These are phyloP conservation scores for Curvularia sp. DNA, from an alignment of 2,329 filamentous ascomycete species.

Conservation along the genomic window DNA sequence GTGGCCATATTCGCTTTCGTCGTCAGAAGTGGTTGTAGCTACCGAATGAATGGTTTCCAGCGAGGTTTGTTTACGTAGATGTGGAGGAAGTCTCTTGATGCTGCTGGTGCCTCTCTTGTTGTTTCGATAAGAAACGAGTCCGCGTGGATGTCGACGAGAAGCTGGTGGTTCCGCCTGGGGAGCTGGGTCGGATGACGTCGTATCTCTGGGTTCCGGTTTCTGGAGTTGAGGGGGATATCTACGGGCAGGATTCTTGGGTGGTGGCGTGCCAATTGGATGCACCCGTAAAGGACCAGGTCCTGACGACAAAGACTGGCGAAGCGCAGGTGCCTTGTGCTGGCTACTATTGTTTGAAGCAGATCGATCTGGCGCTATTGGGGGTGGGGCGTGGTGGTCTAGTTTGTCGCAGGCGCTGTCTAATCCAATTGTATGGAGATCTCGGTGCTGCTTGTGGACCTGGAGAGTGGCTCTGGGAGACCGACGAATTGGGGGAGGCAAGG, in stretches of 20 bases:
- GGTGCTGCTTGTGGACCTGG: slow-evolving; percentile 22
- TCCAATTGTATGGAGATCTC: slow-evolving; percentile 17
- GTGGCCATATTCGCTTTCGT: slow-evolving; percentile 21
- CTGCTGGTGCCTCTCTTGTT: slow-evolving; percentile 23
- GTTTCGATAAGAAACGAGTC: slow-evolving; percentile 30
- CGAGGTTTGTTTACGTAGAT: slow-evolving; percentile 36
- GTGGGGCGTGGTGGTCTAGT: slow-evolving; percentile 28
- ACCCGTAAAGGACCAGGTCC: slow-evolving; percentile 30
- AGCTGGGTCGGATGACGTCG: slow-evolving; percentile 15
- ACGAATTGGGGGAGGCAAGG: slow-evolving; percentile 26
- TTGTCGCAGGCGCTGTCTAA: slow-evolving; percentile 22
- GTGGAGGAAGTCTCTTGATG: slow-evolving; percentile 31
- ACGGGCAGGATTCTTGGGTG: slow-evolving; percentile 13
- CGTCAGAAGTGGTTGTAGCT: slow-evolving; percentile 28
- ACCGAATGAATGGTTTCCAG: slow-evolving; percentile 45
- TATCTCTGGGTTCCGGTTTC: slow-evolving; percentile 16
- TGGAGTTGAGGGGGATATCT: slow-evolving; percentile 33
- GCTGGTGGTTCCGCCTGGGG: slow-evolving; percentile 20
- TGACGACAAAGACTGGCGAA: slow-evolving; percentile 18
- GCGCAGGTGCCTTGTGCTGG: slow-evolving; percentile 1
- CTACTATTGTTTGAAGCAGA: slow-evolving; percentile 18
- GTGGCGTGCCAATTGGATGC: slow-evolving; percentile 24
- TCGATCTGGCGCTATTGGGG: slow-evolving; percentile 26
- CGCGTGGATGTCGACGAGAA: slow-evolving; percentile 20
- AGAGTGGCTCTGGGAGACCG: slow-evolving; percentile 30